Evolutionary conservation across 805 yeast species (phyloP).

Genomic region (Monosporozyma servazzii): DNA sequence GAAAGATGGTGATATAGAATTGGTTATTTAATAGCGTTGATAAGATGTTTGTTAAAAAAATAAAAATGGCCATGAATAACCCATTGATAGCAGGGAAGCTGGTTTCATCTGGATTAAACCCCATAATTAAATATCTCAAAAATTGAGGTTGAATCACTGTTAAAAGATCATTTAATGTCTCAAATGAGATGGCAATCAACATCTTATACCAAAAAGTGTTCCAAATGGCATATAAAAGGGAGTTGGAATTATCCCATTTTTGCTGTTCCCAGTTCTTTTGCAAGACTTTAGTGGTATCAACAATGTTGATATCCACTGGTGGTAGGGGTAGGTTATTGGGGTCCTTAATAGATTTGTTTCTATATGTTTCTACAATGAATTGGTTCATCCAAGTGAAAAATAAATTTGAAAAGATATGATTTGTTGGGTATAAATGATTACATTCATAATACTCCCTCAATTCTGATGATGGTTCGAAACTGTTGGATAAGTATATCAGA

Average conservation of each 20-base stretch:
- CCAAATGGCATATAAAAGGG: conserved; percentile 30
- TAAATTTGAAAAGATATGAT: conserved; percentile 30
- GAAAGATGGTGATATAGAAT: conserved; percentile 48
- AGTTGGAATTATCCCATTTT: conserved; percentile 24
- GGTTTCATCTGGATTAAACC: conserved; percentile 30
- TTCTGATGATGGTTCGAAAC: conserved; percentile 33
- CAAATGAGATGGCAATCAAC: conserved; percentile 29
- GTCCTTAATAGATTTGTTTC: conserved; percentile 32
- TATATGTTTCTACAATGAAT: conserved; percentile 33
- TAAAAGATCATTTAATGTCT: conserved; percentile 32
- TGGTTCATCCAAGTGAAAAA: conserved; percentile 43
- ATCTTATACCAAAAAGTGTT: conserved; percentile 33
- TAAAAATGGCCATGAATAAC: conserved; percentile 47
- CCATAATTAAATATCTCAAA: conserved; percentile 40
- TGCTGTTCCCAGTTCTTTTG: conserved; percentile 31
- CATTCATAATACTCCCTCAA: conserved; percentile 30
- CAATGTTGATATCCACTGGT: conserved; percentile 32
- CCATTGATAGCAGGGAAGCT: conserved; percentile 49
- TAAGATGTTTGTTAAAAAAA: conserved; percentile 53
- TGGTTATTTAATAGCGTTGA: conserved; percentile 62
- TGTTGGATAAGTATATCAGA: conserved; percentile 33
- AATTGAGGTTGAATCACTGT: conserved; percentile 48
- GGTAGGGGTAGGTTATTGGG: conserved; percentile 37
- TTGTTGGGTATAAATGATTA: conserved; percentile 23
- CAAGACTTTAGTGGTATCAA: conserved; percentile 26